Evolutionary conservation across 2,329 filamentous ascomycete genomes (phyloP).

Genomic region (Ophiocordyceps australis): DNA sequence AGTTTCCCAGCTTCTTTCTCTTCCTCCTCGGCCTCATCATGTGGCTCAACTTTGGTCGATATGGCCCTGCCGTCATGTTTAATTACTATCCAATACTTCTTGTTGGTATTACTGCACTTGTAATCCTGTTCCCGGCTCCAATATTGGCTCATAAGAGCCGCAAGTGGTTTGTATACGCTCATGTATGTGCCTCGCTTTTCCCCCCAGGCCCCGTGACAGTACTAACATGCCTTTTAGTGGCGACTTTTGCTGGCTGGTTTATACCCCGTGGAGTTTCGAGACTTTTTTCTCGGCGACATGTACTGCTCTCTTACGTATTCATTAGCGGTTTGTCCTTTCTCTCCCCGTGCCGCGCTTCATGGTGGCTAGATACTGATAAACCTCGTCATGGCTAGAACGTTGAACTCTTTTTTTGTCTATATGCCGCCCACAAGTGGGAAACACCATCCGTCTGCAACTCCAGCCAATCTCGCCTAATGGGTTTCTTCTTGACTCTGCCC

Average conservation of each 20-base stretch:
- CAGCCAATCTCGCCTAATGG: conserved; percentile 61
- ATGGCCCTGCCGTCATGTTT: conserved; percentile 49
- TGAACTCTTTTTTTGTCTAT: conserved; percentile 87
- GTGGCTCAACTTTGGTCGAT: conserved; percentile 73
- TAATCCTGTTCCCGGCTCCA: conserved; percentile 61
- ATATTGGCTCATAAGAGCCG: conserved; percentile 60
- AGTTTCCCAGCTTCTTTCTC: conserved; percentile 73
- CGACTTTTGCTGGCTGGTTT: conserved; percentile 69
- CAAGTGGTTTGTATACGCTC: conserved; percentile 77
- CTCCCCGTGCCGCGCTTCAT: neutral
- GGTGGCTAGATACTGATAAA: too few species aligned
- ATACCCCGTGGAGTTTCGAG: conserved; percentile 88
- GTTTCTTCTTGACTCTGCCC: conserved; percentile 70
- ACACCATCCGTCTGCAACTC: conserved; percentile 69
- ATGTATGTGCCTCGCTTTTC: too few species aligned
- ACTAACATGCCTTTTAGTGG: conserved; percentile 35
- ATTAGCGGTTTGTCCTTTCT: conserved; percentile 48
- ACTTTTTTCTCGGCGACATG: conserved; percentile 96
- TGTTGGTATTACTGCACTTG: conserved; percentile 44
- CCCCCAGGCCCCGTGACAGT: conserved; percentile 1
- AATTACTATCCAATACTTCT: conserved; percentile 77
- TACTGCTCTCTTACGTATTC: conserved; percentile 91
- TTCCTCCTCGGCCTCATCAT: conserved; percentile 63
- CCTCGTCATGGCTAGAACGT: conserved; percentile 47
- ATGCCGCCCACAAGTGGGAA: conserved; percentile 60